Evolutionary conservation across 1,139 yeast genomes (phyloP).

Genomic region (Arxiozyma slooffiae): DNA sequence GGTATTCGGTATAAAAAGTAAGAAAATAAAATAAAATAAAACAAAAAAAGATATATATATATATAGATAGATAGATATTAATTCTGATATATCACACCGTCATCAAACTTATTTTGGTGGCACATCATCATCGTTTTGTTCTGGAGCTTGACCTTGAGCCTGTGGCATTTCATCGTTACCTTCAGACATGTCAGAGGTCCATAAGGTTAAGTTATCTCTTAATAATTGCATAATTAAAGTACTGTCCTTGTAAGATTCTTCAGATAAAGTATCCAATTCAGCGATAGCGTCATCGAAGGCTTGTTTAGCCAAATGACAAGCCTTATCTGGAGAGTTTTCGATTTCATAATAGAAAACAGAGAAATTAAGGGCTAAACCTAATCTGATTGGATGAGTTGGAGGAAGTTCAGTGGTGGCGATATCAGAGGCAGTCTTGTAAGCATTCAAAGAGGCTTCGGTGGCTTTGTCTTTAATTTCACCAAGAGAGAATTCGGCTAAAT

Average conservation of each 20-base stretch:
- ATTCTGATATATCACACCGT: neutral
- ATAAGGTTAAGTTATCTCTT: constrained; percentile 94
- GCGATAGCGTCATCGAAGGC: constrained; percentile 98
- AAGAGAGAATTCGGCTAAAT: constrained; percentile 90
- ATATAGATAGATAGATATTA: neutral
- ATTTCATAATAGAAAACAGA: constrained; percentile 97
- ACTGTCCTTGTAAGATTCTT: constrained; percentile 95
- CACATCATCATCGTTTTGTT: constrained; percentile 35
- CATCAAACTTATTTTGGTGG: constrained; percentile 19
- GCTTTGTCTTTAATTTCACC: constrained; percentile 88
- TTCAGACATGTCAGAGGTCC: constrained; percentile 95
- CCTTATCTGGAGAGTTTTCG: constrained; percentile 94
- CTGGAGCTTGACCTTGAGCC: constrained; percentile 25
- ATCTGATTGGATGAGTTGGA: constrained; percentile 97
- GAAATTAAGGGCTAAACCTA: constrained; percentile 95
- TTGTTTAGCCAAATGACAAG: constrained; percentile 95
- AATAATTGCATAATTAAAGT: constrained; percentile 96
- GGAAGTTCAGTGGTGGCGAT: constrained; percentile 95
- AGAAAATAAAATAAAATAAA: neutral
- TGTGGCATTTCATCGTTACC: constrained; percentile 48
- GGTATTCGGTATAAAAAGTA: neutral
- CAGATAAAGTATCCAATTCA: constrained; percentile 91
- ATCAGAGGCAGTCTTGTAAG: constrained; percentile 91
- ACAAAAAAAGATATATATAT: neutral
- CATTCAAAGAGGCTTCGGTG: constrained; percentile 84